Evolutionary conservation across 345 rosid genomes (phyloP), one percentile per base, ranked within the genome.

Genomic region (Boechera divaricarpa): DNA sequence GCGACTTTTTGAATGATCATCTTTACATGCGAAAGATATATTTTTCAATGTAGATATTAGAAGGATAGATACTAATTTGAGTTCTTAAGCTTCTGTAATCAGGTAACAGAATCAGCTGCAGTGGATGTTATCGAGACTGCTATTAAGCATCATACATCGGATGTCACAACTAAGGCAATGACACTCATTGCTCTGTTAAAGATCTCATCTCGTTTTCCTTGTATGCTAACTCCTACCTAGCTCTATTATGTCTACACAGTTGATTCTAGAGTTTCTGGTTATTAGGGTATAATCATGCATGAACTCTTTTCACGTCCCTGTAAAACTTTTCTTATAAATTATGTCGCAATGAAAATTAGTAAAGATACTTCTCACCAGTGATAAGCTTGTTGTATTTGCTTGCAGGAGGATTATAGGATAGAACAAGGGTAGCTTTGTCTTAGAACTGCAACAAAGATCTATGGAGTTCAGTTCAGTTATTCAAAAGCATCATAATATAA

Each of bases 381-480:
- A 57, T 64, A 48, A 8, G 75, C 54, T 42, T 73, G 53, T 79
- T 63, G 53, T 67, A 64, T 60, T 44, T 70, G 48, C 72, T 64
- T 86, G 41, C 82, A 95, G 98, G 92, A 91, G 98, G 86, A 85
- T 87, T 57, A 76, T 91, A 51, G 81, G 77, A 75, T 91, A 88
- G 66, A 83, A 85, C 75, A 95, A 89, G 83, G 88, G 91, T 58
- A 89, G 86, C 86, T 84, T 95, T 86, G 89, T 89, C 81, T 96
- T 95, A 80, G 99, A 95, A 81, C 84, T 92, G 85, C 99, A 92
- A 86, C 99, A 95, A 79, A 85, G 99, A 80, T 90, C 98, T 39
- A 73, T 92, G 29, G 99, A 95, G 74, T 95, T 94, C 76, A 87
- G 86, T 78, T 87, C 94, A 75, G 86, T 94, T 74, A 84, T 94